Evolutionary conservation across 371 early-diverging fungal genomes (phyloP), one percentile per base, ranked within the genome.

Genomic region (Rhizomucor pusillus): DNA sequence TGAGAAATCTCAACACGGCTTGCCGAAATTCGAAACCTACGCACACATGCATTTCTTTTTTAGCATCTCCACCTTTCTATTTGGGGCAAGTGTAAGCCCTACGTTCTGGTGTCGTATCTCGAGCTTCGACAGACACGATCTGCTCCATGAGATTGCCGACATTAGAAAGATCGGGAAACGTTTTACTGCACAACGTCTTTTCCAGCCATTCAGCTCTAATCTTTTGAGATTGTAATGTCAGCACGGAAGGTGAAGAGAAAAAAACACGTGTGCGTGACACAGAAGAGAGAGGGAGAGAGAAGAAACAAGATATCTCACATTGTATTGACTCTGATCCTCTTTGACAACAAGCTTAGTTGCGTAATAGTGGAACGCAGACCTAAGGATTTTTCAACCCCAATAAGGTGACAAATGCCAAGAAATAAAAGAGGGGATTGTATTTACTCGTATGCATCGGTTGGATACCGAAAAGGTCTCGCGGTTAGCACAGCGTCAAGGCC

Each of bases 351-450:
- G 29, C 29, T 29, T 29, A 29, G 29, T 7, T 7, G 29, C 29
- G 29, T 18, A 55, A 40, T 29, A 46, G 34, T 33, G 20, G 54
- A 54, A 35, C 19, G 29, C 5, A 33, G 36, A 48, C 29, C 48
- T 35, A 35, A 34, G 33, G 55, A 47, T 55, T 35, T 29, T 39
- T 13, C n/a, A 3, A 29, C 7, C 49, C 43, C 40, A 16, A 25
- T 25, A 37, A 50, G 56, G 49, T 35, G 41, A 56, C 29, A 37
- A 16, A 18, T 40, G 50, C 41, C 56, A 43, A 56, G 49, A 48
- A 18, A 39, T 56, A 41, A 25, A 39, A 29, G 7, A 29, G 29
- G 29, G 29, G 7, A 3, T 5, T 29, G 29, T 29, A 29, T 29
- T 29, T 29, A 29, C 29, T 29, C 29, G 29, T 29, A 29, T 29